phyloP scores from a whole-genome alignment of 2,329 filamentous ascomycete genomes.

The Clonostachys sp. region DNA sequence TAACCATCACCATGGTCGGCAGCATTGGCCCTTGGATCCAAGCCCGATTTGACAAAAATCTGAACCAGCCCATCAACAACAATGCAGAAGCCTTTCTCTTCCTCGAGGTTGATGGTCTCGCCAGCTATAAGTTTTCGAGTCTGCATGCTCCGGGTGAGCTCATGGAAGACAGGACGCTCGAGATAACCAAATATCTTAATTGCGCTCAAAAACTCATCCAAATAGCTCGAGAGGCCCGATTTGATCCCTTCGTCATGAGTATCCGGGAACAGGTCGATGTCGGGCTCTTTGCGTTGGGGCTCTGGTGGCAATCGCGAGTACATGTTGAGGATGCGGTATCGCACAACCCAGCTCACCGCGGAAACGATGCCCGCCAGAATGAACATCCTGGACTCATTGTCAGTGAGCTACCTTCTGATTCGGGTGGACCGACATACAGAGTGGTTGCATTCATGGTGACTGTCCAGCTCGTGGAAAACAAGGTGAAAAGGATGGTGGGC shows the following conservation, averaged over 20 bases:
- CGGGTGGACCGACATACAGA: constrained; percentile 50
- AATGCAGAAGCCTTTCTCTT: constrained; percentile 96
- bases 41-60: constrained; percentile 93
- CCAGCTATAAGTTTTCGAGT: constrained; percentile 93
- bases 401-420: constrained; percentile 7
- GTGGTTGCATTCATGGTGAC: constrained; percentile 99
- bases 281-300: constrained; percentile 91
- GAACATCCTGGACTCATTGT: constrained; percentile 53
- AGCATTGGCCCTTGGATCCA: constrained; percentile 34
- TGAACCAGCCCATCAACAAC: constrained; percentile 96
- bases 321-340: constrained; percentile 96
- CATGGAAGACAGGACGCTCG: constrained; percentile 94
- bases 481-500: constrained; percentile 81
- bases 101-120: constrained; percentile 90
- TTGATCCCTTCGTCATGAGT: constrained; percentile 87
- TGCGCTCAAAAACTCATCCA: constrained; percentile 95
- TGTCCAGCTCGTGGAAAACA: constrained; percentile 89
- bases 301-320: constrained; percentile 91
- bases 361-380: constrained; percentile 74
- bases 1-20: constrained; percentile 12
- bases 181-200: constrained; percentile 99
- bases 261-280: constrained; percentile 92
- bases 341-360: constrained; percentile 87
- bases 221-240: constrained; percentile 87
- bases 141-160: constrained; percentile 96